Evolutionary conservation across 768 basidiomycete species (phyloP).

Genomic region (Rhodotorula babjevae): DNA sequence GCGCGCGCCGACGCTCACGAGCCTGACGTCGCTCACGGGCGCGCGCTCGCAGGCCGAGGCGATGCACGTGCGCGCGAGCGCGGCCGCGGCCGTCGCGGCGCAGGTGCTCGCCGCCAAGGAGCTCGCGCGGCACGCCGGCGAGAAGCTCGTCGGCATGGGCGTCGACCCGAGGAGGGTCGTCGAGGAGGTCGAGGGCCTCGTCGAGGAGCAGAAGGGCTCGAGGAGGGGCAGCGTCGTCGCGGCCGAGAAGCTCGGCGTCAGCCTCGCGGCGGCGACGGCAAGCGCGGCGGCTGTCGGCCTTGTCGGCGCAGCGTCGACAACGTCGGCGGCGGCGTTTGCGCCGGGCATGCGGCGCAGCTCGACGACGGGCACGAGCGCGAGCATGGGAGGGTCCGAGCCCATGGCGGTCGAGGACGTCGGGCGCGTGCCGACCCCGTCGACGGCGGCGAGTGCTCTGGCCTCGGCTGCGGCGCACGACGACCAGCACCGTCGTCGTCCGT

Average conservation of each 20-base stretch:
- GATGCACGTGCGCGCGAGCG: constrained; percentile 37
- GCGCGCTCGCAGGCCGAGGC: constrained; percentile 19
- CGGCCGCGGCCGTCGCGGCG: constrained; percentile 38
- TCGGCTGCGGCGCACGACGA: not conserved
- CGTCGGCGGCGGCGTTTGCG: not conserved
- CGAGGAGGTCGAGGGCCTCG: constrained; percentile 14
- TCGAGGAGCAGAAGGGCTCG: constrained; percentile 9
- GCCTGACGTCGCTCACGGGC: constrained; percentile 13
- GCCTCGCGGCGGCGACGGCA: constrained; percentile 4
- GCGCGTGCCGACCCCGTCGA: not conserved
- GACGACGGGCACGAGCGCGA: not conserved
- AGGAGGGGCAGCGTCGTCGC: not conserved
- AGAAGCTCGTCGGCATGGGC: constrained; percentile 9
- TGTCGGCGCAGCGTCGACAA: too few relatives aligned
- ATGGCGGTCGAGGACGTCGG: constrained; percentile 24
- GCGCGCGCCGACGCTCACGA: constrained; percentile 19
- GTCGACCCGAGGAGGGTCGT: constrained; percentile 12
- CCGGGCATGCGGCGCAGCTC: not conserved
- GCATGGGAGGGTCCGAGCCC: not conserved
- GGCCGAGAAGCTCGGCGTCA: not conserved
- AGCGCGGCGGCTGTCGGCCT: not conserved
- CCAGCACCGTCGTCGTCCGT: too few relatives aligned
- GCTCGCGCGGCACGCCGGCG: constrained; percentile 24
- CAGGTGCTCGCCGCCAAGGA: constrained; percentile 39
- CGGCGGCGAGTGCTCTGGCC: not conserved